Evolutionary conservation across 371 early-diverging fungal species (phyloP).

Genomic region (Actinomortierella ambigua): DNA sequence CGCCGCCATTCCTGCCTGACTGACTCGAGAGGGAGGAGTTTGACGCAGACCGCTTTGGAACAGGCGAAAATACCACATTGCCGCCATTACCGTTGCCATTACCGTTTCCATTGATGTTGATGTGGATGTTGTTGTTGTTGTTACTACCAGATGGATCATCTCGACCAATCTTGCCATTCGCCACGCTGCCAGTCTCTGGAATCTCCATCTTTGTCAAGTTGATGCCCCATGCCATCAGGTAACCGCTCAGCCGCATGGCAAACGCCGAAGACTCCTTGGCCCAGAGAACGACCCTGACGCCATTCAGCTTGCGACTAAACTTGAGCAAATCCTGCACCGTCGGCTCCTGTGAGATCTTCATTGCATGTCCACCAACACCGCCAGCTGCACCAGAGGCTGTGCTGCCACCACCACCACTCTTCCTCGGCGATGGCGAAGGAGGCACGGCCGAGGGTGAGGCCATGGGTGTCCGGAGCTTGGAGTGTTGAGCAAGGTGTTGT

Average conservation of each 20-base stretch:
- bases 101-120: too few species aligned
- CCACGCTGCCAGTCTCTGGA: background rate
- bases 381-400: too few species aligned
- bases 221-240: slow-evolving; percentile 62
- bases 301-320: slow-evolving; percentile 57
- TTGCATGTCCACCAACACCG: too few species aligned
- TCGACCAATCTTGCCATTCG: background rate
- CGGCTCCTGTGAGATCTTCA: slow-evolving; percentile 57
- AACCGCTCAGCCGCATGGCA: slow-evolving; percentile 62
- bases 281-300: slow-evolving; percentile 56
- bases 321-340: slow-evolving; percentile 53
- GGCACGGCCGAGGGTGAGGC: slow-evolving; percentile 24
- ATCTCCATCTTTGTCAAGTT: slow-evolving; percentile 60
- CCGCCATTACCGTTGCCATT: too few species aligned
- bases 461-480: slow-evolving; percentile 18
- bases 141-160: too few species aligned
- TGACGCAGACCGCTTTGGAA: slow-evolving; percentile 23
- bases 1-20: slow-evolving; percentile 10
- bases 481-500: background rate
- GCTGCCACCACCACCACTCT: slow-evolving; percentile 4
- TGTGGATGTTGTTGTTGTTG: background rate
- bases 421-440: slow-evolving; percentile 30
- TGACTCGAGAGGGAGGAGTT: slow-evolving; percentile 17
- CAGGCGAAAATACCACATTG: background rate
- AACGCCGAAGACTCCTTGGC: slow-evolving; percentile 61